Evolutionary conservation across 805 yeast species (phyloP).

Genomic region (Lachancea mirantina): DNA sequence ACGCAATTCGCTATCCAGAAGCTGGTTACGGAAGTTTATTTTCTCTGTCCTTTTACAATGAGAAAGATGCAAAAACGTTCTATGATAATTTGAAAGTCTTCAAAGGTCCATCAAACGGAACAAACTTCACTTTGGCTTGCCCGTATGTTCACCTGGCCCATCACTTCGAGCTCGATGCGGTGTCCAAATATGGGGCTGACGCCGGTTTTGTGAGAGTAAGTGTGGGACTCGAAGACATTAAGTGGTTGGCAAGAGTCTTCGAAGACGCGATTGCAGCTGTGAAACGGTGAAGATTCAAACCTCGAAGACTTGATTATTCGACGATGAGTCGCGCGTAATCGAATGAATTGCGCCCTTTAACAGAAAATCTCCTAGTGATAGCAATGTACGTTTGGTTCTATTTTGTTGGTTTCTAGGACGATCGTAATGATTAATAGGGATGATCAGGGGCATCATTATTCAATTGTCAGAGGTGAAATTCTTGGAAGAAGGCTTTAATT

Average conservation of each 20-base stretch:
- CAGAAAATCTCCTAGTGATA: too few species aligned
- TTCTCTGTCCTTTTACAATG: slow-evolving; percentile 61
- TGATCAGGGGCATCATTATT: slow-evolving; percentile 42
- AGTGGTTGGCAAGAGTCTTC: slow-evolving; percentile 44
- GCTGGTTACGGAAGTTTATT: slow-evolving; percentile 82
- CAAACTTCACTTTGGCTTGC: slow-evolving; percentile 70
- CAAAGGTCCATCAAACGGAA: slow-evolving; percentile 89
- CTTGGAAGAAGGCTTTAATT: too few species aligned
- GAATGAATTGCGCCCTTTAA: too few species aligned
- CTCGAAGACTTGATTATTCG: too few species aligned
- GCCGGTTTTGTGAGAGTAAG: slow-evolving; percentile 66
- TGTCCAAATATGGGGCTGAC: slow-evolving; percentile 75
- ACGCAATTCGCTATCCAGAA: slow-evolving; percentile 57
- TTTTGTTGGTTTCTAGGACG: slow-evolving; percentile 40
- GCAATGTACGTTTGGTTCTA: slow-evolving; percentile 41
- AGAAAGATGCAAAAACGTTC: slow-evolving; percentile 60
- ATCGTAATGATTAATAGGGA: slow-evolving; percentile 43
- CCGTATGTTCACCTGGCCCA: slow-evolving; percentile 83
- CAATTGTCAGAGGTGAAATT: slow-evolving; percentile 41
- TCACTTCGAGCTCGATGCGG: slow-evolving; percentile 69
- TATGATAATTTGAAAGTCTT: slow-evolving; percentile 45
- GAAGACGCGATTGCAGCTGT: slow-evolving; percentile 40
- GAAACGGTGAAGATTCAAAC: too few species aligned
- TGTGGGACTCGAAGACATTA: slow-evolving; percentile 68
- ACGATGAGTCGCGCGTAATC: too few species aligned